Percentiles rank a stretch among this genome's conserved stretches.
phyloP scores from a whole-genome alignment of 2,329 filamentous ascomycete species.

The Colletotrichum higginsianum region DNA sequence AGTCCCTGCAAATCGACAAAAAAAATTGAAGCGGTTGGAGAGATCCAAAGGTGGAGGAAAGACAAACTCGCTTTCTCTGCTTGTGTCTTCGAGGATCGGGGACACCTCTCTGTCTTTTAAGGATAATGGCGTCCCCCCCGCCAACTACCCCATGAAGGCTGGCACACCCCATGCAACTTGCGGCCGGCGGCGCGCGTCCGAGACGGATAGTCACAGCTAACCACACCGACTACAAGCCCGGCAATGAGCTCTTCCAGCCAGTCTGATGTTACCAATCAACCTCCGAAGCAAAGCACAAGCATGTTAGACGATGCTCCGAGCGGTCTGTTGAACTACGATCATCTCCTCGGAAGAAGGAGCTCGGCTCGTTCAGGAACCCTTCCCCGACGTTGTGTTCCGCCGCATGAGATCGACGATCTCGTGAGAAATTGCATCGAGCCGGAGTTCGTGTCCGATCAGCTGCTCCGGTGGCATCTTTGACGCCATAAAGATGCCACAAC shows the following conservation, averaged over 20 bases:
- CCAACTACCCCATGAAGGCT: conserved; percentile 5
- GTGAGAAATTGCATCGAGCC: neutral
- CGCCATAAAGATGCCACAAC: conserved; percentile 13
- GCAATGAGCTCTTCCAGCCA: neutral
- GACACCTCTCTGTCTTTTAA: conserved; percentile 28
- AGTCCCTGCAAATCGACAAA: neutral
- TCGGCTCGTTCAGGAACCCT: neutral
- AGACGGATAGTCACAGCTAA: conserved; percentile 22
- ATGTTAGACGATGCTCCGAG: conserved; percentile 3
- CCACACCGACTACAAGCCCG: conserved; percentile 11
- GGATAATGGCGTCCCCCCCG: conserved; percentile 1
- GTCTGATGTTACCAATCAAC: neutral
- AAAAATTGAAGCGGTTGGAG: neutral
- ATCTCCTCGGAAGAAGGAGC: conserved; percentile 7
- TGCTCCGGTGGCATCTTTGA: conserved; percentile 15
- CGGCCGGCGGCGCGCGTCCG: conserved; percentile 3
- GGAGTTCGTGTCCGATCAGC: neutral
- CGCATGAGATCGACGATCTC: conserved; percentile 21
- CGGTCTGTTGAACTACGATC: neutral
- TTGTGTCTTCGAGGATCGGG: neutral
- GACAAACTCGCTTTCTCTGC: neutral
- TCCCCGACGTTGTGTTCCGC: neutral
- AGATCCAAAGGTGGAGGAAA: neutral
- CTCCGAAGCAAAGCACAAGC: neutral
- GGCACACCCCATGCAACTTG: conserved; percentile 26